phyloP scores from a whole-genome alignment of 2,329 filamentous ascomycete genomes.

The Talaromyces marneffei region DNA sequence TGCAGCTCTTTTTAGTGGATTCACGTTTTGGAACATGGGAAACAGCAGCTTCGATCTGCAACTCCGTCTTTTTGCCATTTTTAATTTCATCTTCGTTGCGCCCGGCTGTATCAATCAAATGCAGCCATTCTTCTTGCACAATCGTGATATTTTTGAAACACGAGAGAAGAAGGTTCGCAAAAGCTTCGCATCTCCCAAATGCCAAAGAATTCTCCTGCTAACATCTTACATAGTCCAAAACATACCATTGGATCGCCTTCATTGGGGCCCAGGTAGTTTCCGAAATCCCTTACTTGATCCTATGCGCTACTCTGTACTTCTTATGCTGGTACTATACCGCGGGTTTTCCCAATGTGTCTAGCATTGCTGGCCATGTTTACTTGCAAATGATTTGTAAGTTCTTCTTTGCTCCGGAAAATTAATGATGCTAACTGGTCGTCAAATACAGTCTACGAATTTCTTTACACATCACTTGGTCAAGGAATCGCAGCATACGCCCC shows the following conservation, averaged over 20 bases:
- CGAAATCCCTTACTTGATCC: slow-evolving; percentile 43
- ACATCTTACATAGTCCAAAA: slow-evolving; percentile 44
- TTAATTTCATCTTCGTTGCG: slow-evolving; percentile 60
- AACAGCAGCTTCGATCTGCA: slow-evolving; percentile 48
- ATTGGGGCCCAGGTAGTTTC: slow-evolving; percentile 48
- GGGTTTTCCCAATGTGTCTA: slow-evolving; percentile 36
- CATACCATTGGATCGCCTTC: slow-evolving; percentile 57
- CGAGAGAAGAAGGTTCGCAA: slow-evolving; percentile 49
- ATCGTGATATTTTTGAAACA: slow-evolving; percentile 53
- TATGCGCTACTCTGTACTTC: slow-evolving; percentile 44
- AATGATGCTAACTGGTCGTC: not conserved
- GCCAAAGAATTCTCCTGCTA: not conserved
- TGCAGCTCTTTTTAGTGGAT: slow-evolving; percentile 55
- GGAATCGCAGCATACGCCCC: slow-evolving; percentile 57
- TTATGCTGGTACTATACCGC: slow-evolving; percentile 51
- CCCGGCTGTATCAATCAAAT: slow-evolving; percentile 55
- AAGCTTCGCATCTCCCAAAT: not conserved
- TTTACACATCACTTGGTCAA: slow-evolving; percentile 43
- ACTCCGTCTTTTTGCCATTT: slow-evolving; percentile 53
- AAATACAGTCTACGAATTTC: slow-evolving; percentile 35
- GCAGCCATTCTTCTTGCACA: slow-evolving; percentile 54
- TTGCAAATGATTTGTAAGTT: slow-evolving; percentile 36
- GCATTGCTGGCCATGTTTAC: slow-evolving; percentile 34
- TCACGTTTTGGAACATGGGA: slow-evolving; percentile 57
- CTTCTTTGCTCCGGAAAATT: not conserved